phyloP scores from a whole-genome alignment of 1,284 basidiomycete genomes.

The Ustilago vetiveriae region DNA sequence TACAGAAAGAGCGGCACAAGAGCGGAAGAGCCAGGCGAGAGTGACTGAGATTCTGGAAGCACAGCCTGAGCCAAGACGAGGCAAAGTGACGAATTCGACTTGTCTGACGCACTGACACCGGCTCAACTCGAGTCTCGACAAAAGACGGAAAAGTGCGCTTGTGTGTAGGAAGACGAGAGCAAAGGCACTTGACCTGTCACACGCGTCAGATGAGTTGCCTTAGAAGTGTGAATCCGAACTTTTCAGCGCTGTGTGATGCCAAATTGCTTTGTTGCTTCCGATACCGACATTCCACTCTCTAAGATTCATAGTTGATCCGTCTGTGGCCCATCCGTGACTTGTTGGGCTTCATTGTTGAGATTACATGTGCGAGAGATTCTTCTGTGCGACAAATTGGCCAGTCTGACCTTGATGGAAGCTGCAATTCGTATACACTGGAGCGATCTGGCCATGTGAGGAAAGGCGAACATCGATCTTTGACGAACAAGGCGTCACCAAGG shows the following conservation, averaged over 20 bases:
- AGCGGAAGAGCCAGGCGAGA: background rate
- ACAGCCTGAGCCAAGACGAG: no score
- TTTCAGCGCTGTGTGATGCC: constrained; percentile 3
- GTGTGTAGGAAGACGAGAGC: background rate
- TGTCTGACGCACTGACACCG: constrained; percentile 11
- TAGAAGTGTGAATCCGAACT: background rate
- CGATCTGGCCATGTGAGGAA: no score
- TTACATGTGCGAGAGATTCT: no score
- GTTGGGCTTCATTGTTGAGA: no score
- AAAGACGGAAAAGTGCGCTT: background rate
- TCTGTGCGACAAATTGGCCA: no score
- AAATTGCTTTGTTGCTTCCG: background rate
- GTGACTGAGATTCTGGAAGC: background rate
- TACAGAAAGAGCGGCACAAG: constrained; percentile 4
- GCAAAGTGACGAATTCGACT: background rate
- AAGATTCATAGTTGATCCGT: no score
- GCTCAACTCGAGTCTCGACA: background rate
- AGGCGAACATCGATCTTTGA: no score
- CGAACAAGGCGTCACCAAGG: no score
- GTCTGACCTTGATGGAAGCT: no score
- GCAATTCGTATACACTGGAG: no score
- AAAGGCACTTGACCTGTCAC: constrained; percentile 1
- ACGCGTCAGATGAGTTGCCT: background rate
- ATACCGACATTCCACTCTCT: no score
- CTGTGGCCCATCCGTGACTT: no score